These are phyloP conservation scores for Gamsiella multidivaricata DNA, from an alignment of 192 early-diverging fungal species.

Conservation along the genomic window DNA sequence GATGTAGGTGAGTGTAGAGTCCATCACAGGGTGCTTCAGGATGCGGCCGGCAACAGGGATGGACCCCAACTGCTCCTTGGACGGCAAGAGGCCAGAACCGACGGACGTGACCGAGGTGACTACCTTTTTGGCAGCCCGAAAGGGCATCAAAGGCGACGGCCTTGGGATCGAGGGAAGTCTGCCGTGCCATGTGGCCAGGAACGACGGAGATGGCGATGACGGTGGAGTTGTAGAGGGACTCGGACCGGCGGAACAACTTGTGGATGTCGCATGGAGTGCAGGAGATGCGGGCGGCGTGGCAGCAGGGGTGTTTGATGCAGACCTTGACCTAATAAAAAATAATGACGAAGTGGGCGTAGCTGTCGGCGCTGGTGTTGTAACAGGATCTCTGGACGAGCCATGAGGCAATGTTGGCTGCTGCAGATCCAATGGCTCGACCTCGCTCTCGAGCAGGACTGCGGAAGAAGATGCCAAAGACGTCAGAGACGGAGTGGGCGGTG, in stretches of 20 bases:
- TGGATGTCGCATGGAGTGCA: conserved; percentile 14
- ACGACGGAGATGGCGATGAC: conserved; percentile 39
- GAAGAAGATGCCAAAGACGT: conserved; percentile 12
- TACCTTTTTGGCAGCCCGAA: conserved; percentile 39
- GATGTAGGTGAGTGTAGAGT: conserved; percentile 48
- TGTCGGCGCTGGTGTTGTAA: neutral
- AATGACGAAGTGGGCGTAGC: conserved; percentile 2
- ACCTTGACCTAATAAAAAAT: conserved; percentile 22
- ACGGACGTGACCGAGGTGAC: conserved; percentile 46
- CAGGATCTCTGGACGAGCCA: neutral
- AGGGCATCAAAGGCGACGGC: conserved; percentile 41
- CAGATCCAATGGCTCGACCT: conserved; percentile 36
- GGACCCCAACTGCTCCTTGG: conserved; percentile 47
- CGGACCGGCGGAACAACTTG: neutral
- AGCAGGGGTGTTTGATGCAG: conserved; percentile 19
- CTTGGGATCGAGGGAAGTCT: conserved; percentile 37
- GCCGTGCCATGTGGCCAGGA: conserved; percentile 31
- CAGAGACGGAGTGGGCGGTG: conserved; percentile 1
- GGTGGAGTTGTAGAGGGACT: conserved; percentile 44
- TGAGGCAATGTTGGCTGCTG: neutral
- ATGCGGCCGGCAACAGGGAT: conserved; percentile 52
- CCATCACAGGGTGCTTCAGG: conserved; percentile 50
- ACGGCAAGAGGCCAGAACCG: conserved; percentile 40
- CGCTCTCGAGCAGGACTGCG: conserved; percentile 16
- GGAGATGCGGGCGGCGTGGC: conserved; percentile 48